These are phyloP conservation scores for Scorias spongiosa DNA, from an alignment of 2,329 filamentous ascomycete species.

Conservation along the genomic window DNA sequence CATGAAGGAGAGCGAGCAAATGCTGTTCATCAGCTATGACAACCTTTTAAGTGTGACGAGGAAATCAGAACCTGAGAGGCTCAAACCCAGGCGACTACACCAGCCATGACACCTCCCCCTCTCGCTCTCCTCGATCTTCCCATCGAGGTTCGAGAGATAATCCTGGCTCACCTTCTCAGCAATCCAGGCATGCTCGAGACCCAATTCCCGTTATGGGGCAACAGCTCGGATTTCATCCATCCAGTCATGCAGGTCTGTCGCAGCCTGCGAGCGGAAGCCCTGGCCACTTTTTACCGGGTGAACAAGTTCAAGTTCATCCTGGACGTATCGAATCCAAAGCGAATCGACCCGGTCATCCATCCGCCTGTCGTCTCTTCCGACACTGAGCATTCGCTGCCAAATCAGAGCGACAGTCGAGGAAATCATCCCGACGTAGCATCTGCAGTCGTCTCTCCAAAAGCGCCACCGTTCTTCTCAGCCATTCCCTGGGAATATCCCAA, in stretches of 20 bases:
- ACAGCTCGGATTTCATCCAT: background rate
- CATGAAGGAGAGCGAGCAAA: no score
- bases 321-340: background rate
- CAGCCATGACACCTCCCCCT: background rate
- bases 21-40: no score
- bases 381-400: background rate
- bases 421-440: background rate
- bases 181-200: background rate
- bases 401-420: background rate
- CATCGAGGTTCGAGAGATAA: background rate
- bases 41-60: no score
- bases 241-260: background rate
- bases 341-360: background rate
- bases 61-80: no score
- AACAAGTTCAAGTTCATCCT: background rate
- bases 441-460: background rate
- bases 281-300: background rate
- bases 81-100: no score
- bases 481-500: background rate
- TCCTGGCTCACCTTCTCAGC: background rate
- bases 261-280: background rate
- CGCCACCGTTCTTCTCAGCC: background rate
- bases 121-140: background rate
- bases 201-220: background rate
- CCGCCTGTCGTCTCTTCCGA: background rate